Evolutionary conservation across 192 early-diverging fungal genomes (phyloP), one percentile per base, ranked within the genome.

Genomic region (Umbelopsis vinacea): DNA sequence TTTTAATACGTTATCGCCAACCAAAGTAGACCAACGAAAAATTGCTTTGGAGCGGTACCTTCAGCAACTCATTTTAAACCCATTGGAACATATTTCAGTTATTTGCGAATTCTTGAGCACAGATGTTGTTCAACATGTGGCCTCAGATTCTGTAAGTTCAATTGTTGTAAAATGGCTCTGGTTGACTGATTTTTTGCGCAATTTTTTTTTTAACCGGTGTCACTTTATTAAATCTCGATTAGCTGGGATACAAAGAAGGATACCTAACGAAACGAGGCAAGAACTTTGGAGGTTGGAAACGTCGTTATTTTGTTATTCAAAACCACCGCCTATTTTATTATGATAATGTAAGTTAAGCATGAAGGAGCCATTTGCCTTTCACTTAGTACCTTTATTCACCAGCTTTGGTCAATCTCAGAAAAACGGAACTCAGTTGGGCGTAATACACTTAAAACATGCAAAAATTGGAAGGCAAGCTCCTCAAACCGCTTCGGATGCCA

Each of bases 221-320:
- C 40, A 43, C 40, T 6, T 7, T 43, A 7, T 43, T 43, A 0
- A 43, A 43, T 43, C 40, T 43, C 40, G 40, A 85, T 46, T 77
- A 82, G 45, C 52, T 82, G 21, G 91, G 88, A 0, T 83, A 85
- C 75, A 96, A 94, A 69, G 93, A 95, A 80, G 96, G 96, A 1
- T 93, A 93, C 67, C 79, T 97, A 57, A 91, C 92, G 50, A 97
- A 97, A 78, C 90, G 89, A 77, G 95, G 94, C 47, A 98, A 96
- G 76, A 96, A 92, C 76, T 97, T 97, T 92, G 96, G 97, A 63
- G 95, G 93, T 6, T 96, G 95, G 94, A 98, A 97, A 76, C 83
- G 89, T 40, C 87, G 94, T 66, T 97, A 91, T 83, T 97, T 94
- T 76, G 84, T 89, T 48, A 84, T 94, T 23, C 81, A 89, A 71